Percentiles rank a stretch among this genome's conserved stretches.
These are phyloP conservation scores for Thielaviopsis ethacetica DNA, from an alignment of 2,329 filamentous ascomycete species.

Conservation along the genomic window DNA sequence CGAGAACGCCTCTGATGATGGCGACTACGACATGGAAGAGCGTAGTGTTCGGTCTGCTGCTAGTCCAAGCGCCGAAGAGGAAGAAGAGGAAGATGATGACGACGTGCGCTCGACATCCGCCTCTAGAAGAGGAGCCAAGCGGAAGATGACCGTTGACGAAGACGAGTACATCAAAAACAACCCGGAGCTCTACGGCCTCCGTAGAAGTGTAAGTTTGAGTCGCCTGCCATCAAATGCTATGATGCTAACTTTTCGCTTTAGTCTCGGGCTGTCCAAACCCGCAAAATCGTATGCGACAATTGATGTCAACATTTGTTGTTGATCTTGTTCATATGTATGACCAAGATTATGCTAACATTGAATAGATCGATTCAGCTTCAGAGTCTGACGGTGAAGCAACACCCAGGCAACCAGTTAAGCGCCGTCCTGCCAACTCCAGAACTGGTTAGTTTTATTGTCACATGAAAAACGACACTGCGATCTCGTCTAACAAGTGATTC, in stretches of 20 bases:
- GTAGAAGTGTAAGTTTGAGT: conserved; percentile 61
- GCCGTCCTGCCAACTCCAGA: conserved; percentile 48
- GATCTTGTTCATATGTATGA: background rate
- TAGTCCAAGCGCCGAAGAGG: conserved; percentile 10
- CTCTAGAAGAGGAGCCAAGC: conserved; percentile 53
- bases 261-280: conserved; percentile 40
- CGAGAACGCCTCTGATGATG: conserved; percentile 47
- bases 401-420: conserved; percentile 46
- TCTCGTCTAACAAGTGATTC: conserved; percentile 12
- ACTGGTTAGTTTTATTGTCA: conserved; percentile 34
- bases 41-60: conserved; percentile 25
- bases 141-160: conserved; percentile 52
- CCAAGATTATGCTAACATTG: background rate
- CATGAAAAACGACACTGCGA: background rate
- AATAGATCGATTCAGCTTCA: conserved; percentile 32
- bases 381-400: conserved; percentile 51
- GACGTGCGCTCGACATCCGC: conserved; percentile 50
- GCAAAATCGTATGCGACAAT: conserved; percentile 32
- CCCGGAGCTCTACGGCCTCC: conserved; percentile 84
- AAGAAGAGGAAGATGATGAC: conserved; percentile 4
- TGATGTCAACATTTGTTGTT: background rate
- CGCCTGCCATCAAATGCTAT: background rate
- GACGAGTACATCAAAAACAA: conserved; percentile 80
- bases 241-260: conserved; percentile 17
- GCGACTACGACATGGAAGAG: conserved; percentile 61